A percentile compares a stretch with the other conserved stretches of the same genome.
These are phyloP conservation scores for Penicillium taxi DNA, from an alignment of 495 filamentous ascomycete species.

Conservation along the genomic window DNA sequence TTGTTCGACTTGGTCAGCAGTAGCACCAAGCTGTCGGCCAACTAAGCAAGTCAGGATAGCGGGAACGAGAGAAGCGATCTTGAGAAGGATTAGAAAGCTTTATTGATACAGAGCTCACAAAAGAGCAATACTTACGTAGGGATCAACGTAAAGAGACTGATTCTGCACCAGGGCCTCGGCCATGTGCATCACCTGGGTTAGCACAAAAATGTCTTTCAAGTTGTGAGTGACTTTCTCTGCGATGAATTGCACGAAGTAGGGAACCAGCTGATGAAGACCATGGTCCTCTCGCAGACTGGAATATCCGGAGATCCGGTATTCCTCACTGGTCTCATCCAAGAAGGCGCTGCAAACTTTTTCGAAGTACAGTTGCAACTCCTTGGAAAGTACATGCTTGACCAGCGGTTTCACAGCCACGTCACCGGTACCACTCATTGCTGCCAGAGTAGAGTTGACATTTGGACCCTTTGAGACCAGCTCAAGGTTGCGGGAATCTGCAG, in stretches of 20 bases:
- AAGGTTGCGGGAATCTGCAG: constrained; percentile 67
- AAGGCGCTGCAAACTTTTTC: constrained; percentile 83
- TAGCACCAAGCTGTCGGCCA: constrained; percentile 68
- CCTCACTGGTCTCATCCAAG: constrained; percentile 73
- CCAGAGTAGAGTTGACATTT: constrained; percentile 70
- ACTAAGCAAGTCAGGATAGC: constrained; percentile 86
- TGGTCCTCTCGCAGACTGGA: constrained; percentile 77
- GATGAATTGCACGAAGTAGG: constrained; percentile 93
- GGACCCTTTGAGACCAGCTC: constrained; percentile 85
- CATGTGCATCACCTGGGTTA: constrained; percentile 86
- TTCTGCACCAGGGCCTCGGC: constrained; percentile 77
- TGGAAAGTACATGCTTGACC: constrained; percentile 91
- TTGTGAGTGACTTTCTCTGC: constrained; percentile 89
- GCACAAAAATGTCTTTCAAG: constrained; percentile 74
- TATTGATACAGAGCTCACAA: neutral
- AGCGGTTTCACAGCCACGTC: constrained; percentile 76
- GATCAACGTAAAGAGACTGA: constrained; percentile 71
- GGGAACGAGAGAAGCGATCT: constrained; percentile 71
- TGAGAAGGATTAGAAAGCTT: neutral
- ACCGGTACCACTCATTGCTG: constrained; percentile 74
- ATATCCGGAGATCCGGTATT: constrained; percentile 76
- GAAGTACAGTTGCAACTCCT: constrained; percentile 95
- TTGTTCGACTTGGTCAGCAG: constrained; percentile 48
- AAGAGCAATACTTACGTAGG: constrained; percentile 56
- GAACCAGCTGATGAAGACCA: constrained; percentile 86